Conservation (phyloP, 2,329 filamentous ascomycete genomes). For the Hypocrella siamensis region DNA sequence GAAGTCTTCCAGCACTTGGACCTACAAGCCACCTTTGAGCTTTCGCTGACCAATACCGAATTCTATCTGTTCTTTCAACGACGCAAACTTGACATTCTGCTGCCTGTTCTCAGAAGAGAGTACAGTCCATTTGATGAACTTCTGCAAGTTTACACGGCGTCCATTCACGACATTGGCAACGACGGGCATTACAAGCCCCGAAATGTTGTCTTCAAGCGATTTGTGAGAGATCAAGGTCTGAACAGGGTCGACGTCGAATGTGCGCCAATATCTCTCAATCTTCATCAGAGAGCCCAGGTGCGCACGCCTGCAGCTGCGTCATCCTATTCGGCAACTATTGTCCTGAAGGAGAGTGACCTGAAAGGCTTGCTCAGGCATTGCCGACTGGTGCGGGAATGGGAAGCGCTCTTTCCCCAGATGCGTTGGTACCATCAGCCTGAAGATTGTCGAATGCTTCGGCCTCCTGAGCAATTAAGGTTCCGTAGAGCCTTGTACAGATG, state of each 20-base stretch:
- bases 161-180: conserved; percentile 17
- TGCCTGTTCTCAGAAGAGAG: conserved; percentile 24
- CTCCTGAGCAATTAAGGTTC: conserved; percentile 28
- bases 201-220: conserved; percentile 21
- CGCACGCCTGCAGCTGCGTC: too few relatives aligned
- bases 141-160: conserved; percentile 29
- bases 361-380: conserved; percentile 17
- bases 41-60: conserved; percentile 20
- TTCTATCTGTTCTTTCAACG: conserved; percentile 24
- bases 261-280: not conserved
- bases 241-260: conserved; percentile 5
- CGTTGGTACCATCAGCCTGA: conserved; percentile 30
- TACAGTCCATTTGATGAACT: conserved; percentile 29
- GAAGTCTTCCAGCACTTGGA: conserved; percentile 31
- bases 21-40: conserved; percentile 21
- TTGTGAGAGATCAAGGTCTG: conserved; percentile 15
- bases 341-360: conserved; percentile 18
- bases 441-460: conserved; percentile 25
- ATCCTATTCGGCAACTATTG: conserved; percentile 8
- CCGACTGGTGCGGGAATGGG: conserved; percentile 20
- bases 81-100: conserved; percentile 25
- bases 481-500: conserved; percentile 35
- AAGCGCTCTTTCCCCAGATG: conserved; percentile 24
- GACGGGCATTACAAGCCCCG: conserved; percentile 22
- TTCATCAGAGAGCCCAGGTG: not conserved